Evolutionary conservation across 139 green algal genomes (phyloP), one percentile per base, ranked within the genome.

Genomic region (Tetradesmus lagerheimii): DNA sequence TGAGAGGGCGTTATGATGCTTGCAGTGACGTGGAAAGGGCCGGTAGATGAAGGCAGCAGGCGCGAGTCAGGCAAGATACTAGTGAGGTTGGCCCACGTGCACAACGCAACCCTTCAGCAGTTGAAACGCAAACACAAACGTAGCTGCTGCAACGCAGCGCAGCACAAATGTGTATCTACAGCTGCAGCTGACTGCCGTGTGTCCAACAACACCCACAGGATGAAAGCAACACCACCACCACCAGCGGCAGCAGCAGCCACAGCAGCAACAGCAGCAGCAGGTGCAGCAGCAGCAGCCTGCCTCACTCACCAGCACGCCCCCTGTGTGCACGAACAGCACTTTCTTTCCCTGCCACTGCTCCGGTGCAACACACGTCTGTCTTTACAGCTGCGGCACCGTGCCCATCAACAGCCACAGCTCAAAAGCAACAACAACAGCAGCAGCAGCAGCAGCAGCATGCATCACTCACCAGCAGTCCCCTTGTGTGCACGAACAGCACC

Each of bases 301-400:
- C 12, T 15, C 77, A 67, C 91, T 76, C 86, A 96, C 92, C 89
- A 99, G 92, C 66, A 99, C 90, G 25, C 97, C 97, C 2, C 97
- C 97, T 0, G 97, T 99, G 95, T 98, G 96, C 47, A 99, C 80
- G 90, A 99, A 98, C 85, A 99, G 92, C 83, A 97, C 92, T 38
- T 83, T 91, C 23, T 94, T 92, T 0, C 95, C 95, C 8, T 39
- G 43, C 97, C 97, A 99, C n/a, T 92, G 83, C 8, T 89, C 92
- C 29, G 97, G 95, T 0, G 95, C 43, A 0, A 76, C 80, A 27
- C 29, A n/a, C 84, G 99, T 97, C n/a, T n/a, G n/a, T n/a, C n/a
- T n/a, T n/a, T n/a, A n/a, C n/a, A n/a, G n/a, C n/a, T n/a, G n/a
- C n/a, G n/a, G n/a, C n/a, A n/a, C n/a, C n/a, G n/a, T n/a, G n/a